A percentile compares a stretch with the other conserved stretches of the same genome.
Conservation (phyloP, 306 rosid genomes). For the Rosa chinensis region DNA sequence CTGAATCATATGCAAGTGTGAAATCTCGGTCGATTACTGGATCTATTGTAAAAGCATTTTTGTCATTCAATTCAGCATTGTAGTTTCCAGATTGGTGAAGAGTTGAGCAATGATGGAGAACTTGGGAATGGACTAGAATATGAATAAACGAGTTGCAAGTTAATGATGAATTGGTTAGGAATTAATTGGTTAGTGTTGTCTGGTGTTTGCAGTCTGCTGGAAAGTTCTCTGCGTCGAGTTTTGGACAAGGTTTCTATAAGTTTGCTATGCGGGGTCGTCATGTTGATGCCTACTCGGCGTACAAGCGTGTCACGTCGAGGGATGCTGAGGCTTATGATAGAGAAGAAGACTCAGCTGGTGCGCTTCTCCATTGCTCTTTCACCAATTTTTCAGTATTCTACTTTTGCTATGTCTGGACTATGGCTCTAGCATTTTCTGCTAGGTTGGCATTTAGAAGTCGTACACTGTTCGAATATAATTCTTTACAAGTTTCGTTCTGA, state of each 20-base stretch:
- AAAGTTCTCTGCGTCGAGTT: slow-evolving; percentile 15
- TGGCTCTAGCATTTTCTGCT: slow-evolving; percentile 7
- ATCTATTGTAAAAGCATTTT: background rate
- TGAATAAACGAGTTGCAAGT: background rate
- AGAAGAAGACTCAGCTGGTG: slow-evolving; percentile 51
- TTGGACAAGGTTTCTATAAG: slow-evolving; percentile 33
- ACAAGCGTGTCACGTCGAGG: slow-evolving; percentile 54
- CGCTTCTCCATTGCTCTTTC: slow-evolving; percentile 19
- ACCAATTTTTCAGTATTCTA: background rate
- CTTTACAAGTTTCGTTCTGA: too few species aligned
- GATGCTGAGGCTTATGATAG: slow-evolving; percentile 44
- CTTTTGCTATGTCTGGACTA: background rate
- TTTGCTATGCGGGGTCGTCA: slow-evolving; percentile 73
- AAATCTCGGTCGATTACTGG: background rate
- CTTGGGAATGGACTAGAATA: background rate
- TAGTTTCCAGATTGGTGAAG: background rate
- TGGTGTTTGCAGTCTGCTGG: slow-evolving; percentile 28
- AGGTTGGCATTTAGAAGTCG: background rate
- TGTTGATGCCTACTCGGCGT: slow-evolving; percentile 19
- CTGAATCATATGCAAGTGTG: background rate
- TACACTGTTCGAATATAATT: background rate
- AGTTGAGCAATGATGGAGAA: background rate
- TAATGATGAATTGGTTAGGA: background rate
- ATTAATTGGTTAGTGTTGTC: background rate
- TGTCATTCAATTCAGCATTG: background rate